Conservation (phyloP, 306 rosid genomes). For the Rosa chinensis region DNA sequence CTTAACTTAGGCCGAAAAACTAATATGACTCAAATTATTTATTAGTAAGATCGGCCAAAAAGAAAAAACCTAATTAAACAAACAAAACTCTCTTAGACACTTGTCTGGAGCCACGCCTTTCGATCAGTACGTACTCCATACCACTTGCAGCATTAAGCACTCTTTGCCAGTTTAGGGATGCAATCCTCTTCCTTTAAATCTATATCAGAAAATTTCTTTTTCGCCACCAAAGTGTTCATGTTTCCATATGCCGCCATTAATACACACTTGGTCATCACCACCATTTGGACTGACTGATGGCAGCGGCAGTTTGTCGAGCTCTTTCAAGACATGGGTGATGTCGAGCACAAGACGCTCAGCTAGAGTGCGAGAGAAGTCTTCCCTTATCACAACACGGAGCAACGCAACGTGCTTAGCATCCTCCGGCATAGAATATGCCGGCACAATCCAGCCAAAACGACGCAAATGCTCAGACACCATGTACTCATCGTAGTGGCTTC, state of each 20-base stretch:
- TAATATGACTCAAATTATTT: background rate
- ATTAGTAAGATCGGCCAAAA: background rate
- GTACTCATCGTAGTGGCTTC: slow-evolving; percentile 35
- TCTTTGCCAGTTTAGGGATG: background rate
- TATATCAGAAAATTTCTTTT: background rate
- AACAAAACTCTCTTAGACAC: background rate
- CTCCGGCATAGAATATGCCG: slow-evolving; percentile 63
- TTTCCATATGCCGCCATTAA: background rate
- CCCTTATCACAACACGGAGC: slow-evolving; percentile 58
- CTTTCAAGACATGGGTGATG: slow-evolving; percentile 37
- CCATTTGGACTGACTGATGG: background rate
- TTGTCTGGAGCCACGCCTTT: background rate
- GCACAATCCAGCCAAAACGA: slow-evolving; percentile 57
- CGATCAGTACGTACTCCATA: too few species aligned
- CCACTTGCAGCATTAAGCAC: background rate
- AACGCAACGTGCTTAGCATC: slow-evolving; percentile 49
- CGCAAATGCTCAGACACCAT: slow-evolving; percentile 51
- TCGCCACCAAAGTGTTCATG: background rate
- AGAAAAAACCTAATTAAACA: background rate
- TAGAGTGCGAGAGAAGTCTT: slow-evolving; percentile 46
- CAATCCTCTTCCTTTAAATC: background rate
- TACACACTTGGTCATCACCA: background rate
- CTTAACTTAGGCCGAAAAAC: too few species aligned
- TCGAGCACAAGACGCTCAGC: slow-evolving; percentile 50
- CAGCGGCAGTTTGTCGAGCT: slow-evolving; percentile 35